These are phyloP conservation scores for Irpex lacteus DNA, from an alignment of 1,284 basidiomycete species.

Conservation along the genomic window DNA sequence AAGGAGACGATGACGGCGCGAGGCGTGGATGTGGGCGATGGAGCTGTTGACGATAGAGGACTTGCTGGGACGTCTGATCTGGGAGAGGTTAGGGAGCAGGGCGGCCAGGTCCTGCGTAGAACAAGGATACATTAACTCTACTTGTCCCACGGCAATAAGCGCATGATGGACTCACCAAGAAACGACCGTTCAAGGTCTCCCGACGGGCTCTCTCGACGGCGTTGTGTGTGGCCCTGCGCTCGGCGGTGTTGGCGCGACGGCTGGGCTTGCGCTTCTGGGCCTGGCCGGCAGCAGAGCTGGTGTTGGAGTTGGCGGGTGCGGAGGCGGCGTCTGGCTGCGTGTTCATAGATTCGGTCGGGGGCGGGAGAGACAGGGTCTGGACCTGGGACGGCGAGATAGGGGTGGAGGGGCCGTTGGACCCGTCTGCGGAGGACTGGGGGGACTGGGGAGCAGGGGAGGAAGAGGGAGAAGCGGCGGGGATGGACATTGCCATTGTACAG, in stretches of 20 bases:
- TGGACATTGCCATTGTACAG: slow-evolving; percentile 40
- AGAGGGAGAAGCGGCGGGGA: slow-evolving; percentile 48
- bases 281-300: slow-evolving; percentile 26
- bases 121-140: neutral
- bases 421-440: slow-evolving; percentile 40
- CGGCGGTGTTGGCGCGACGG: slow-evolving; percentile 87
- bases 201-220: slow-evolving; percentile 90
- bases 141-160: neutral
- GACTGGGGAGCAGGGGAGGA: slow-evolving; percentile 35
- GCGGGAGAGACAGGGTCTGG: slow-evolving; percentile 36
- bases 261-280: slow-evolving; percentile 68
- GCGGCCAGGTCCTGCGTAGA: slow-evolving; percentile 74
- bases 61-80: slow-evolving; percentile 90
- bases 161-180: slow-evolving; percentile 52
- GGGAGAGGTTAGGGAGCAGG: slow-evolving; percentile 84
- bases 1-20: slow-evolving; percentile 75
- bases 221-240: slow-evolving; percentile 91
- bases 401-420: slow-evolving; percentile 46
- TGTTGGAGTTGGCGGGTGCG: slow-evolving; percentile 15
- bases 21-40: slow-evolving; percentile 81
- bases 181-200: slow-evolving; percentile 88
- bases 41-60: slow-evolving; percentile 92
- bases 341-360: slow-evolving; percentile 22
- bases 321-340: slow-evolving; percentile 24
- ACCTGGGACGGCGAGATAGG: slow-evolving; percentile 44